Percentiles rank a stretch among this genome's conserved stretches.
Evolutionary conservation across 305 asterid species (phyloP).

Genomic region (Ilex paraguariensis): DNA sequence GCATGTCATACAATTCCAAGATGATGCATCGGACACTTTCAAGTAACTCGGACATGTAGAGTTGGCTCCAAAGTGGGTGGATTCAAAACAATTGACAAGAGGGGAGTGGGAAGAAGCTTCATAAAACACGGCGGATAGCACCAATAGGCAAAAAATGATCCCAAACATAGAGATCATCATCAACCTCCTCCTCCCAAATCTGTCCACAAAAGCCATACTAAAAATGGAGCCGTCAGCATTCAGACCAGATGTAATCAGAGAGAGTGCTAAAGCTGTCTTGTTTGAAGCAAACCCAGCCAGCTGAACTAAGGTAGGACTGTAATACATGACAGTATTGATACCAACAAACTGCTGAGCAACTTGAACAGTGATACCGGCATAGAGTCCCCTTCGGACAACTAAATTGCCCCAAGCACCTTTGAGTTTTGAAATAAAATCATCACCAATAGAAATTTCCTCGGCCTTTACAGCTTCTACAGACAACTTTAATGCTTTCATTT

Average conservation of each 20-base stretch:
- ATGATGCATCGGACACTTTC: slow-evolving; percentile 20
- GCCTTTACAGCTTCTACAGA: slow-evolving; percentile 64
- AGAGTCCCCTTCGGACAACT: slow-evolving; percentile 20
- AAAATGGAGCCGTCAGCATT: slow-evolving; percentile 1
- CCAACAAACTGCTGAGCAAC: slow-evolving; percentile 1
- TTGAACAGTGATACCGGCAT: slow-evolving; percentile 2
- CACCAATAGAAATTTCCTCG: slow-evolving; percentile 31
- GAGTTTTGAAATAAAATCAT: slow-evolving; percentile 28
- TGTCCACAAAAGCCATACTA: neutral
- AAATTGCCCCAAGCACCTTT: slow-evolving; percentile 42
- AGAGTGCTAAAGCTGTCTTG: slow-evolving; percentile 1
- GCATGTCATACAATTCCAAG: slow-evolving; percentile 69
- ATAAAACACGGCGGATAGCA: neutral
- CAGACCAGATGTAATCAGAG: neutral
- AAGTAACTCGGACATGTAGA: slow-evolving; percentile 5
- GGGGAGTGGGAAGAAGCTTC: neutral
- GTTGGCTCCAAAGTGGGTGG: neutral
- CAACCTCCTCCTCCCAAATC: slow-evolving; percentile 1
- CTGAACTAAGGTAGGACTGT: neutral
- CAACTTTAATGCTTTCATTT: slow-evolving; percentile 50
- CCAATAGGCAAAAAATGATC: neutral
- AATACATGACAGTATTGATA: no score
- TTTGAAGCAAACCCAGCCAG: slow-evolving; percentile 2
- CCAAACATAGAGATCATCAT: slow-evolving; percentile 2
- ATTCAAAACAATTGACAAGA: neutral